These are phyloP conservation scores for Gaeumannomyces sp. DNA, from an alignment of 2,329 filamentous ascomycete genomes.

Conservation along the genomic window DNA sequence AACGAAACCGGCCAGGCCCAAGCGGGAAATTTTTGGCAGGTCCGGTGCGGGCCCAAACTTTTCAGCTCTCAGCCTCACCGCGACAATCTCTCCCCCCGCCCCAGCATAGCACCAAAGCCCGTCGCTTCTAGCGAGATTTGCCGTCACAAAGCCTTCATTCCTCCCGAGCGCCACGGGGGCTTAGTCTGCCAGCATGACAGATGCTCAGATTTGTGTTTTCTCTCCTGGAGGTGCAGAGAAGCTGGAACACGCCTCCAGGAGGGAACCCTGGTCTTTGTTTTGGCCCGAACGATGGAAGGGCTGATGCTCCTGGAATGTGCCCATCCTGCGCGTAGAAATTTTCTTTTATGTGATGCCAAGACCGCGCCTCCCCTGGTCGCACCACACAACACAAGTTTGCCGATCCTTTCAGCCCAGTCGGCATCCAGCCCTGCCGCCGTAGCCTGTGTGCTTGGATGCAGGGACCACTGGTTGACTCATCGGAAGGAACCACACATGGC, in stretches of 20 bases:
- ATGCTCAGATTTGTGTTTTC: not conserved
- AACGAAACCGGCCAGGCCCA: not conserved
- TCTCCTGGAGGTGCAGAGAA: not conserved
- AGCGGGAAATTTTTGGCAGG: not conserved
- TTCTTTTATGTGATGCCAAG: not conserved
- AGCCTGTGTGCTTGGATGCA: not conserved
- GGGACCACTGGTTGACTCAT: not conserved
- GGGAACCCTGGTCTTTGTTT: too few species aligned
- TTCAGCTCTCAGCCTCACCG: not conserved
- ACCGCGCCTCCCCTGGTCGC: too few species aligned
- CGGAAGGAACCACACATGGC: not conserved
- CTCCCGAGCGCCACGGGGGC: not conserved
- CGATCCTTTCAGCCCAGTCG: too few species aligned
- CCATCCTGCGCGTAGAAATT: not conserved
- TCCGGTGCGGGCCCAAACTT: not conserved
- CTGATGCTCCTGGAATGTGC: not conserved
- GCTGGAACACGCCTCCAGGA: too few species aligned
- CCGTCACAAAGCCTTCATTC: not conserved
- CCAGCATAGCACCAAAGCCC: not conserved
- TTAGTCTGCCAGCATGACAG: not conserved
- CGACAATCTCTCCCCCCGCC: not conserved
- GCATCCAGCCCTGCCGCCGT: not conserved
- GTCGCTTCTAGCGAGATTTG: not conserved
- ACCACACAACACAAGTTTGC: not conserved
- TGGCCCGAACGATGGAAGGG: not conserved